A percentile compares a stretch with the other conserved stretches of the same genome.
Evolutionary conservation across 371 early-diverging fungal species (phyloP).

Genomic region (Mucor indicus): DNA sequence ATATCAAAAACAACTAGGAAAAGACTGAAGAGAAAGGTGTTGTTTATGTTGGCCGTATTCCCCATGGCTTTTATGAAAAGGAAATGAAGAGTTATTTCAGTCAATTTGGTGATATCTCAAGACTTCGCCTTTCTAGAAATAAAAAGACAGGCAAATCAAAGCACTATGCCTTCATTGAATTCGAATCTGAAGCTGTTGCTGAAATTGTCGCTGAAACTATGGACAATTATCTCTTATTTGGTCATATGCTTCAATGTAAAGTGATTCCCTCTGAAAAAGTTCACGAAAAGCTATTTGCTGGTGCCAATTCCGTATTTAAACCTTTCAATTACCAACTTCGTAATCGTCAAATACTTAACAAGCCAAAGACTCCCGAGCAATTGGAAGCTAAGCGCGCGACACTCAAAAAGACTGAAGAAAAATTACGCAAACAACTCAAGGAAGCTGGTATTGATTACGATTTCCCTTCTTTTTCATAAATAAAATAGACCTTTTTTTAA

Average conservation of each 20-base stretch:
- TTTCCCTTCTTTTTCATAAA: conserved; percentile 23
- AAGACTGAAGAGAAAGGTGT: conserved; percentile 58
- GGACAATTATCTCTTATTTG: conserved; percentile 91
- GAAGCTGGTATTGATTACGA: conserved; percentile 82
- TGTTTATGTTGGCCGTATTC: conserved; percentile 87
- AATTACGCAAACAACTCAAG: conserved; percentile 26
- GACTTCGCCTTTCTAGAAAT: conserved; percentile 81
- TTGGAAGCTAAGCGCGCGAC: conserved; percentile 28
- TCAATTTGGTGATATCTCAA: conserved; percentile 87
- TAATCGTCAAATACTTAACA: conserved; percentile 56
- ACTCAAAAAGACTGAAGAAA: conserved; percentile 28
- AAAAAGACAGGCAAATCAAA: conserved; percentile 86
- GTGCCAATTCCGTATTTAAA: conserved; percentile 61
- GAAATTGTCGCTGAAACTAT: conserved; percentile 92
- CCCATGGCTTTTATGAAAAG: conserved; percentile 94
- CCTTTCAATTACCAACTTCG: conserved; percentile 53
- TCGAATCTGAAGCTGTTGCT: conserved; percentile 75
- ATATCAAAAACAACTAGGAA: conserved; percentile 11
- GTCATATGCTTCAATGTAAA: conserved; percentile 80
- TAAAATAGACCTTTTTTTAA: not conserved
- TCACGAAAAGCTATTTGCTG: conserved; percentile 70
- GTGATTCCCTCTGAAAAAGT: conserved; percentile 65
- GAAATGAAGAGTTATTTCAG: conserved; percentile 87
- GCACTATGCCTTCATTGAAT: conserved; percentile 94
- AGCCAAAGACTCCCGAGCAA: conserved; percentile 49